A percentile compares a stretch with the other conserved stretches of the same genome.
Conservation (phyloP, 345 rosid species). For the Mallotus nudiflorus region DNA sequence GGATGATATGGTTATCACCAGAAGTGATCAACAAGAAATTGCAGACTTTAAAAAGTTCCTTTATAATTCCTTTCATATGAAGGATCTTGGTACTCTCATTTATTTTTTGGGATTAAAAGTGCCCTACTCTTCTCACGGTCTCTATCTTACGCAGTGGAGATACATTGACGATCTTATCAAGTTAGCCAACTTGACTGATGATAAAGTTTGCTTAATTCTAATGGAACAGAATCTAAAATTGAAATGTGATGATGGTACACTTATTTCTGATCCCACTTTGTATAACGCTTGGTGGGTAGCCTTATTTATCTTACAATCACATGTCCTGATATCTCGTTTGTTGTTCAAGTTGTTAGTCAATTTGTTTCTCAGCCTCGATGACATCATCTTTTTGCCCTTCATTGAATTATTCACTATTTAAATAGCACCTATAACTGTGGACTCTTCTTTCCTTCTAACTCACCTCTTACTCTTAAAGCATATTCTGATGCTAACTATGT, state of each 20-base stretch:
- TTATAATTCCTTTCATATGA: no score
- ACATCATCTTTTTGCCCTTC: not conserved
- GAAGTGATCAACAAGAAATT: no score
- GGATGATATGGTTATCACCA: no score
- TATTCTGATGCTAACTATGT: not conserved
- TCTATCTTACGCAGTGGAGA: not conserved
- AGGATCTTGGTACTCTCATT: no score
- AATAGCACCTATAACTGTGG: conserved; percentile 1
- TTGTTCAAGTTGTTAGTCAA: no score
- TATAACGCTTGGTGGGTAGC: not conserved
- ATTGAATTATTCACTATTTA: not conserved
- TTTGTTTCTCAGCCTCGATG: not conserved
- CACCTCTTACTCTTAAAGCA: no score
- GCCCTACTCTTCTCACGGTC: not conserved
- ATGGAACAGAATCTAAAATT: not conserved
- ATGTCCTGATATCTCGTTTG: no score
- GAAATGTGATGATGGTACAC: not conserved
- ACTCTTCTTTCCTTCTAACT: no score
- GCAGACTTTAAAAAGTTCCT: no score
- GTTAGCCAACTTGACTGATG: not conserved
- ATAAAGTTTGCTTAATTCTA: not conserved
- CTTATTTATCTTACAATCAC: no score
- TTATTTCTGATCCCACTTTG: not conserved
- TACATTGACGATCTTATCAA: not conserved
- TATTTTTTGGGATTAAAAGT: no score